These are phyloP conservation scores for Pseudogymnoascus sp. DNA, from an alignment of 2,329 filamentous ascomycete genomes.

Conservation along the genomic window DNA sequence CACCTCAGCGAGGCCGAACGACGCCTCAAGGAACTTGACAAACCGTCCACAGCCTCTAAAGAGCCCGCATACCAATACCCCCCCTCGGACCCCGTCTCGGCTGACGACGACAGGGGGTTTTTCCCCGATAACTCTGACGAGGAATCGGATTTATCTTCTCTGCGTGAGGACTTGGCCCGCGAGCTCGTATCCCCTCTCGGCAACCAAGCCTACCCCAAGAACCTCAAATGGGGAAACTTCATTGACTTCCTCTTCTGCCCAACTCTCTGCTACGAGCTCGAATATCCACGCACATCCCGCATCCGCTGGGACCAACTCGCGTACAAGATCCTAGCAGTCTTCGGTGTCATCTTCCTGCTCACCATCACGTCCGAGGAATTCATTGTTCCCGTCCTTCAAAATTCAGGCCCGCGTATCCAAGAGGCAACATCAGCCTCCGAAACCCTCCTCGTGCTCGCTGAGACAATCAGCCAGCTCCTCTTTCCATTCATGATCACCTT, in stretches of 20 bases:
- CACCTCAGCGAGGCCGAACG: conserved; percentile 83
- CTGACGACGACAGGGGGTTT: conserved; percentile 15
- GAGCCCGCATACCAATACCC: conserved; percentile 71
- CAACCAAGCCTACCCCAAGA: conserved; percentile 80
- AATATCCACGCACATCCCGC: conserved; percentile 74
- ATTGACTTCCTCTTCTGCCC: conserved; percentile 83
- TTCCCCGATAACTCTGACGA: conserved; percentile 29
- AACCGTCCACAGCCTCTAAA: conserved; percentile 59
- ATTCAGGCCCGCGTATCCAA: conserved; percentile 51
- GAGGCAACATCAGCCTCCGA: conserved; percentile 43
- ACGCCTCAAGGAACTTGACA: conserved; percentile 70
- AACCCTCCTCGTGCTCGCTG: conserved; percentile 68
- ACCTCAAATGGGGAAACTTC: conserved; percentile 76
- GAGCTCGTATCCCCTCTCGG: conserved; percentile 89
- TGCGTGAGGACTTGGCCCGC: conserved; percentile 79
- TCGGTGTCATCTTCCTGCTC: conserved; percentile 92
- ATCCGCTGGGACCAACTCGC: conserved; percentile 74
- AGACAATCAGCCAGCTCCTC: conserved; percentile 82
- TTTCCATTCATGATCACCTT: conserved; percentile 98
- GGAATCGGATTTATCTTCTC: conserved; percentile 47
- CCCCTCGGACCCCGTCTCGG: conserved; percentile 26
- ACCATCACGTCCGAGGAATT: conserved; percentile 90
- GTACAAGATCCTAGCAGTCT: conserved; percentile 80
- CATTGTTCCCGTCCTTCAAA: conserved; percentile 78
- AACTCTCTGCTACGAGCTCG: conserved; percentile 93